Base-by-base conservation (phyloP, 2,329 filamentous ascomycete species). In the Curvularia verruculosa region DNA sequence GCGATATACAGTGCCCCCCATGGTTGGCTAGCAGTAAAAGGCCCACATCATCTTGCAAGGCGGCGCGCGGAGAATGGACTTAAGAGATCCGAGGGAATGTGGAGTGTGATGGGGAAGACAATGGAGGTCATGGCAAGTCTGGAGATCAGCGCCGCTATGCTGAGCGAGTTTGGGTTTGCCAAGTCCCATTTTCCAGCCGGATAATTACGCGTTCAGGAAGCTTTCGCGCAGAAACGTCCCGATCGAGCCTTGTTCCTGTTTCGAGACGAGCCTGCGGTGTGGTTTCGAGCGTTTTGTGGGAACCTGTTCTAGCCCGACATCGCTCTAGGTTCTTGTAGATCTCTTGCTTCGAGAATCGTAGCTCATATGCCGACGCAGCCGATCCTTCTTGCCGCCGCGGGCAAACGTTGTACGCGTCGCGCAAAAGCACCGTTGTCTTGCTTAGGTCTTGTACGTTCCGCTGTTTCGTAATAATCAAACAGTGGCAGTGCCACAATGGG, bases 121-220 rank as follows among this genome's bases (percentile, higher is more conserved):
- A 45, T 36, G 45, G 41, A 40, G 41, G 45, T 23, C 18, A 31
- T 37, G 45, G 29, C 29, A 60, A 44, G 34, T 28, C 49, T 56
- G 34, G 48, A 31, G 58, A 60, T 60, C 51, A 54, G 48, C 58
- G 49, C 51, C 57, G 48, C 58, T 58, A 52, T 44, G 41, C 31
- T 28, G 26, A 47, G 37, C 45, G 31, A 47, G 51, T 49, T 39
- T 45, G 51, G n/a, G 37, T 50, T 44, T 53, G 58, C 58, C 58
- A 60, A 58, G 53, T 36, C 41, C 21, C 34, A 19, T 29, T 49
- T 49, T 47, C 37, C 37, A 26, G 43, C 40, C 19, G 45, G 44
- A 37, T 37, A 37, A 53, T 63, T 51, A 51, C 54, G 41, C 43
- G 34, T 60, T 51, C 54, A 28, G 19, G 39, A 39, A 37, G 26